A percentile compares a stretch with the other conserved stretches of the same genome.
phyloP scores from a whole-genome alignment of 1,284 basidiomycete genomes.

The Ustilago lituana region DNA sequence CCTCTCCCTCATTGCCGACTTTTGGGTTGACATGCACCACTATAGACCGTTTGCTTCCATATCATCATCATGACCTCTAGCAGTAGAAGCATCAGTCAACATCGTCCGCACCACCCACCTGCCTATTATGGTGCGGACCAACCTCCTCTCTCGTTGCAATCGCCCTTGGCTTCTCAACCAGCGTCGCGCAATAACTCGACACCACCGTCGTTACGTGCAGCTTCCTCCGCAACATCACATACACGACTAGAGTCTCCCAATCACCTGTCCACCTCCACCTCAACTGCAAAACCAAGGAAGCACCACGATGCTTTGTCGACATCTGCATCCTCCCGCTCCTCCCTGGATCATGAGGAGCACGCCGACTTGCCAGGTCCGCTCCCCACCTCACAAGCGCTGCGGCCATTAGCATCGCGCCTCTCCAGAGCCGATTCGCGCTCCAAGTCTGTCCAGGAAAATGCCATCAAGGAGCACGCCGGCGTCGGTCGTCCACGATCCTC shows the following conservation, averaged over 20 bases:
- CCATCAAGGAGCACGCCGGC: background rate
- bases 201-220: constrained; percentile 13
- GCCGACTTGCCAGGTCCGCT: constrained; percentile 35
- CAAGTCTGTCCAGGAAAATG: background rate
- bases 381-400: constrained; percentile 25
- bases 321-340: constrained; percentile 16
- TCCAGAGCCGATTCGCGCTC: constrained; percentile 20
- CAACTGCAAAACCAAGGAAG: constrained; percentile 5
- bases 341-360: constrained; percentile 30
- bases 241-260: constrained; percentile 12
- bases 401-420: constrained; percentile 34
- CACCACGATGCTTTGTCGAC: background rate
- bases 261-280: constrained; percentile 12
- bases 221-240: constrained; percentile 24
- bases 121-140: constrained; percentile 33
- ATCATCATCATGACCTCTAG: constrained; percentile 20
- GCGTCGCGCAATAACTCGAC: constrained; percentile 17
- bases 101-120: constrained; percentile 38
- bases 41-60: background rate
- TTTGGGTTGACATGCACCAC: constrained; percentile 26
- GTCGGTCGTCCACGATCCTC: constrained; percentile 23
- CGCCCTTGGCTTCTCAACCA: constrained; percentile 12
- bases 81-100: constrained; percentile 24
- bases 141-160: constrained; percentile 23
- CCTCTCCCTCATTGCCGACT: background rate